Conservation (phyloP, 306 rosid species). For the Albizia julibrissin region DNA sequence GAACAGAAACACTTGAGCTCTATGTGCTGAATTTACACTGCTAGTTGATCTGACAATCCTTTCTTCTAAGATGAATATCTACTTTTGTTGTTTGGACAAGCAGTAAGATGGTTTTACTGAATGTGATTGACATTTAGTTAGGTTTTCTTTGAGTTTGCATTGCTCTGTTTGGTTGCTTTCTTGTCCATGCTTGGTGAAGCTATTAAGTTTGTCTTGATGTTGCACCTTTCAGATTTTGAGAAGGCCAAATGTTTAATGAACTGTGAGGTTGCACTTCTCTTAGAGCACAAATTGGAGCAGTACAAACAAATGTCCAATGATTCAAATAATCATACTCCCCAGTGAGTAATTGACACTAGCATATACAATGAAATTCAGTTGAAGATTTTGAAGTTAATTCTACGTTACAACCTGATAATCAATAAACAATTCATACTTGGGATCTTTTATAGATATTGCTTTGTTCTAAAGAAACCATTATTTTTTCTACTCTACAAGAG, state of each 20-base stretch:
- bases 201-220: background rate
- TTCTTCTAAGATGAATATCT: background rate
- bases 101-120: background rate
- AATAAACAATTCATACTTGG: background rate
- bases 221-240: constrained; percentile 31
- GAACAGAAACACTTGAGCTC: background rate
- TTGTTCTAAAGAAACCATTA: background rate
- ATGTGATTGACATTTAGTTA: background rate
- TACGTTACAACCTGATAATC: background rate
- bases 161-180: background rate
- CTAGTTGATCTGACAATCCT: background rate
- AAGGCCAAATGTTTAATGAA: constrained; percentile 46
- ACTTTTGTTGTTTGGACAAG: background rate
- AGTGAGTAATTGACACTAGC: background rate
- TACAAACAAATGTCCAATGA: constrained; percentile 23
- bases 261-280: constrained; percentile 41
- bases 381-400: background rate
- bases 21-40: background rate
- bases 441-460: background rate
- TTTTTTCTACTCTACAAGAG: constrained; percentile 21
- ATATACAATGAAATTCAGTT: background rate
- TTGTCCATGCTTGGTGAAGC: background rate
- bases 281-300: constrained; percentile 42
- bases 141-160: background rate
- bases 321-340: constrained; percentile 29